These are phyloP conservation scores for Dactylonectria estremocensis DNA, from an alignment of 2,329 filamentous ascomycete genomes.

Conservation along the genomic window DNA sequence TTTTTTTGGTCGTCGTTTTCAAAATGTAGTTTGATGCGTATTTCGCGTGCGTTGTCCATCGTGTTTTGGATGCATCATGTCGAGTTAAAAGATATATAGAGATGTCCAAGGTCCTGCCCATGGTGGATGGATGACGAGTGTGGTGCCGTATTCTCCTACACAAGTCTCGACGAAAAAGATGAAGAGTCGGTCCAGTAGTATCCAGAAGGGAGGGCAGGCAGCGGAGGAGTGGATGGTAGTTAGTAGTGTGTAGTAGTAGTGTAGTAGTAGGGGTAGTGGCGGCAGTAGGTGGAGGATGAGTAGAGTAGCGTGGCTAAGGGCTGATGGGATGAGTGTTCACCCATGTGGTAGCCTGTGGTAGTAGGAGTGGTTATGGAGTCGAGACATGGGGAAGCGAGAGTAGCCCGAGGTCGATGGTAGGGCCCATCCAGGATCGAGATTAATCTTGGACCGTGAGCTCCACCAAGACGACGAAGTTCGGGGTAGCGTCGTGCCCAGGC, in stretches of 20 bases:
- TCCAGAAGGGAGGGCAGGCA: conserved; percentile 19
- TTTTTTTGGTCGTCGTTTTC: not conserved
- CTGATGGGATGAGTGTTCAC: conserved; percentile 8
- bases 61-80: not conserved
- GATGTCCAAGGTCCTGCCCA: conserved; percentile 22
- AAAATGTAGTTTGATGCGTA: not conserved
- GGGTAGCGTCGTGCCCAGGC: conserved; percentile 39
- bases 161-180: conserved; percentile 21
- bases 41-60: not conserved
- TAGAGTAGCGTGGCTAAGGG: conserved; percentile 10
- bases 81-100: not conserved
- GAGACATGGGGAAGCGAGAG: conserved; percentile 26
- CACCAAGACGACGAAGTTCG: conserved; percentile 36
- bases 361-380: not conserved
- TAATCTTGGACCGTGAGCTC: conserved; percentile 23
- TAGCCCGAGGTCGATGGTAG: conserved; percentile 12
- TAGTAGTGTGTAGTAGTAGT: not conserved
- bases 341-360: conserved; percentile 10
- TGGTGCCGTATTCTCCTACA: conserved; percentile 38
- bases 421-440: conserved; percentile 29
- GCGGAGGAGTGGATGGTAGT: conserved; percentile 13
- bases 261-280: not conserved
- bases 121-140: conserved; percentile 34
- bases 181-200: conserved; percentile 28
- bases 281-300: conserved; percentile 1